These are phyloP conservation scores for Nitzschia sp. DNA, from an alignment of 108 stramenopile species.

Conservation along the genomic window DNA sequence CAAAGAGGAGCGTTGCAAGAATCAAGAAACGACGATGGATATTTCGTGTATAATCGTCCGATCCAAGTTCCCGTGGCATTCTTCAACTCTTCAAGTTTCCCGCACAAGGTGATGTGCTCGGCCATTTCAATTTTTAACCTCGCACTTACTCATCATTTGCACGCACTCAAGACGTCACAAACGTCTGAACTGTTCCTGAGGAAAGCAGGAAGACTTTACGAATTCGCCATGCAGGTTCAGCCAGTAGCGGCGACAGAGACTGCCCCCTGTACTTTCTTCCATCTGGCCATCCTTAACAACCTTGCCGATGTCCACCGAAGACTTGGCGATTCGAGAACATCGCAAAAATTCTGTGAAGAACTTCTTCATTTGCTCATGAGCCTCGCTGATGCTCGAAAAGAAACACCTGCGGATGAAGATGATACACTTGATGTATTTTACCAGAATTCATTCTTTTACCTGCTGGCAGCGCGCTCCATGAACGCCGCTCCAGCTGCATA, in stretches of 20 bases:
- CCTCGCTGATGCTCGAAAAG: not conserved
- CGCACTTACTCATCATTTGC: conserved; percentile 7
- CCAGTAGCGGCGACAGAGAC: not conserved
- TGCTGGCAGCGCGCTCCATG: not conserved
- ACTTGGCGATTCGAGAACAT: not conserved
- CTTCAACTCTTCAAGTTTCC: not conserved
- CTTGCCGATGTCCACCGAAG: conserved; percentile 4
- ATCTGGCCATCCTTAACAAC: conserved; percentile 2
- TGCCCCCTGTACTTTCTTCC: not conserved
- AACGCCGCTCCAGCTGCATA: conserved; percentile 11
- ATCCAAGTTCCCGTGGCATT: not conserved
- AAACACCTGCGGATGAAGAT: not conserved
- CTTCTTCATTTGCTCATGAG: not conserved
- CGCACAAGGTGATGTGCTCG: not conserved
- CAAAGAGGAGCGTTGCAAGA: not conserved
- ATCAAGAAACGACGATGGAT: not conserved
- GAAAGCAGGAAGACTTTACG: conserved; percentile 5
- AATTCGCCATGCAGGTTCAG: conserved; percentile 1
- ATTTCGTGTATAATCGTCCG: not conserved
- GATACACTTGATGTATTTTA: not conserved
- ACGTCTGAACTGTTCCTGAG: not conserved
- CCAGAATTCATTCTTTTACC: conserved; percentile 7
- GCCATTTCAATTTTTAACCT: conserved; percentile 4
- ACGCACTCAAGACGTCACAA: not conserved
- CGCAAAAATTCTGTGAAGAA: not conserved